A percentile compares a stretch with the other conserved stretches of the same genome.
Conservation (phyloP, 306 rosid species). For the cucumber (Cucumis sativus) region Cucumber_9930_V3 NC_026657.2:10808501-10809000, state of each 20-base stretch:
- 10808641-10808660: slow-evolving; percentile 52
- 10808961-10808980: neutral
- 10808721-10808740: slow-evolving; percentile 20
- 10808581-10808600: slow-evolving; percentile 34
- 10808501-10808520: slow-evolving; percentile 20
- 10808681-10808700: slow-evolving; percentile 49
- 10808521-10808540: slow-evolving; percentile 38
- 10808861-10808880: neutral
- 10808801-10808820: slow-evolving; percentile 55
- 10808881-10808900: neutral
- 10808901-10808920: neutral
- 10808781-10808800: slow-evolving; percentile 15
- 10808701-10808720: slow-evolving; percentile 47
- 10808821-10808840: slow-evolving; percentile 48
- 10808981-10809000: neutral
- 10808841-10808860: slow-evolving; percentile 35
- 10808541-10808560: slow-evolving; percentile 44
- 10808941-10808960: neutral
- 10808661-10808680: slow-evolving; percentile 38
- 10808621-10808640: slow-evolving; percentile 32
- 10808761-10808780: neutral
- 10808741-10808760: neutral
- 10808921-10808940: neutral
- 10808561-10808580: slow-evolving; percentile 41
- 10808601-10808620: slow-evolving; percentile 40